Percentiles rank a stretch among this genome's conserved stretches.
Conservation (phyloP, 352 stramenopile genomes). For the Phytophthora rubi region DNA sequence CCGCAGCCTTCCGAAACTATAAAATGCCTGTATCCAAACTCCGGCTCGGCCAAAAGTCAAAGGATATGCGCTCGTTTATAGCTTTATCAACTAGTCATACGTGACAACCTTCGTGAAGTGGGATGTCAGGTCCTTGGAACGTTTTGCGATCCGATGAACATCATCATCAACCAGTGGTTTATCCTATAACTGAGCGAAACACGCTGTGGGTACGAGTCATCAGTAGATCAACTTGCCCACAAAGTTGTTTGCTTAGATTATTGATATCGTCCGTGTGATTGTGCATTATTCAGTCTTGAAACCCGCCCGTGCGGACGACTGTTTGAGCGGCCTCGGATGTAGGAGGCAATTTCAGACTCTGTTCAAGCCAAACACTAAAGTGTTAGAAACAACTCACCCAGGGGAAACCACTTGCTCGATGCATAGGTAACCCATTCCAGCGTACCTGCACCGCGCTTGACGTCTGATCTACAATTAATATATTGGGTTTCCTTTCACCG, state of each 20-base stretch:
- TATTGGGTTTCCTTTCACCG: slow-evolving; percentile 32
- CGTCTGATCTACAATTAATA: slow-evolving; percentile 36
- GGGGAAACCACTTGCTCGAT: background rate
- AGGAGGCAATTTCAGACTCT: slow-evolving; percentile 15
- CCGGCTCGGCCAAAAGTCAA: too few species aligned
- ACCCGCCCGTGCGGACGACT: slow-evolving; percentile 34
- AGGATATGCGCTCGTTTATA: too few species aligned
- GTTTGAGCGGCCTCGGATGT: slow-evolving; percentile 5
- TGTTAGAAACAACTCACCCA: background rate
- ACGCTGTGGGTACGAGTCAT: too few species aligned
- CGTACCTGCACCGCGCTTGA: slow-evolving; percentile 8
- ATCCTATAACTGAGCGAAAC: too few species aligned
- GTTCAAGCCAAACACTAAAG: background rate
- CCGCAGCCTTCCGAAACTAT: too few species aligned
- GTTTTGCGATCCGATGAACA: too few species aligned
- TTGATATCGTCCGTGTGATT: background rate
- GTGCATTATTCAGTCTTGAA: slow-evolving; percentile 4
- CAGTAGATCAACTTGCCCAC: background rate
- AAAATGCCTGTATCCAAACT: too few species aligned
- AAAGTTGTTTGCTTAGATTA: background rate
- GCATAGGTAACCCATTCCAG: background rate
- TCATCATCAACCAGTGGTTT: too few species aligned
- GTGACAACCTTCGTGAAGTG: too few species aligned
- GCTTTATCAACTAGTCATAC: too few species aligned
- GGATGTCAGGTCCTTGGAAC: too few species aligned